A percentile compares a stretch with the other conserved stretches of the same genome.
phyloP scores from a whole-genome alignment of 257 asterid species.

The Solanum piurae region DNA sequence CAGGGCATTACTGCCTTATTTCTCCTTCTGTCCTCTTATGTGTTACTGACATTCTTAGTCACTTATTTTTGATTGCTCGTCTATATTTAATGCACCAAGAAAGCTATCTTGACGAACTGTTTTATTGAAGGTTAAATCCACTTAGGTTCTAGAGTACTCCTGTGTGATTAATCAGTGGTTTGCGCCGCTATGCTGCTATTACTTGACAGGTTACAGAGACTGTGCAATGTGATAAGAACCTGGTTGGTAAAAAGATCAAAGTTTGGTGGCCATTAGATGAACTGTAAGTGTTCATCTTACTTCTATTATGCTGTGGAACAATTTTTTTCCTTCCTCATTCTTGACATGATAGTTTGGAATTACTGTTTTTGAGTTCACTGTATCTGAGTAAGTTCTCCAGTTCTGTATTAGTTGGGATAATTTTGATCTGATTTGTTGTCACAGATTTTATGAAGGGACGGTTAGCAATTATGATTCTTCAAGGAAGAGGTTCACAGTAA shows the following conservation, averaged over 20 bases:
- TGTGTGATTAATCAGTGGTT: background rate
- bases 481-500: constrained; percentile 72
- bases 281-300: constrained; percentile 36
- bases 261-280: constrained; percentile 91
- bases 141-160: background rate
- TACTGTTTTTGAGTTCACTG: background rate
- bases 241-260: constrained; percentile 70
- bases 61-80: background rate
- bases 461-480: constrained; percentile 52
- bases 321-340: background rate
- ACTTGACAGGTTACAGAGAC: constrained; percentile 41
- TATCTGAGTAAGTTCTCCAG: background rate
- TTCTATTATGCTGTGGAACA: background rate
- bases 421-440: background rate
- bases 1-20: background rate
- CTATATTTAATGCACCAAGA: background rate
- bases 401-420: background rate
- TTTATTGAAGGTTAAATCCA: background rate
- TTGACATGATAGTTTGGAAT: background rate
- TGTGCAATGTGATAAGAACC: constrained; percentile 29
- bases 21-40: background rate
- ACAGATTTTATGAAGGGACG: constrained; percentile 81
- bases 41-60: background rate
- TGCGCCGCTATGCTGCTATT: background rate
- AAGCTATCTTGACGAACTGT: background rate